Base-by-base conservation (phyloP, 73 alveolate species). In the Paramecium bursaria region DNA sequence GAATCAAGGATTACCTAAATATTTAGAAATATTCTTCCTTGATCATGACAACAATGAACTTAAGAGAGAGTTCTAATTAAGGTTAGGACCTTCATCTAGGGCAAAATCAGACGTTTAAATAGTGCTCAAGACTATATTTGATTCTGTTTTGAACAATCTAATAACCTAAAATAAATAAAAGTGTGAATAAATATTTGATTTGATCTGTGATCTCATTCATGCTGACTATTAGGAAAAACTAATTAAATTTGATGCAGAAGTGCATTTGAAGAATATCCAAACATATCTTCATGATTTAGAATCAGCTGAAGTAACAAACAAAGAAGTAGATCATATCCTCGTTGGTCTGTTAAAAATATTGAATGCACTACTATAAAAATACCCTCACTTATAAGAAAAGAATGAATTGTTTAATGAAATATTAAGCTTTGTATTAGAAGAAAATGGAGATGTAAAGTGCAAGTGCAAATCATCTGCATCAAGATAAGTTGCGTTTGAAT, bases 381-480 rank as follows among this genome's bases (percentile, higher is more conserved):
- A 48, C 25, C 54, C 75, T 3, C 21, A 1, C 1, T 23, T 79
- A 2, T 25, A 73, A 19, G 17, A 0, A 26, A 26, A 48, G 10
- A 53, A 19, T n/a, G 76, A 50, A 42, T 42, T 53, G 35, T 79
- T 73, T 25, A 48, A 52, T 10, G 48, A 73, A 23, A 54, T 79
- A 39, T 44, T 79, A 11, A 55, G 77, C 15, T 54, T 30, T 53
- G 19, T 39, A 25, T 79, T 42, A 33, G 77, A 44, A 29, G 50
- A 29, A 19, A 57, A 53, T 33, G 85, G 80, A 31, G 89, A 73
- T 5, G 60, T 54, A 2, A 79, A 57, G 54, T 53, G 75, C 49
- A 79, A 79, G 31, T 53, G 75, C 9, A 79, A 79, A 53, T 79
- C 89, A 54, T 23, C 73, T 10, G 47, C 51, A 33, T 53, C 89